Base-by-base conservation (phyloP, 495 filamentous ascomycete genomes). In the Lophiostoma macrostomum region DNA sequence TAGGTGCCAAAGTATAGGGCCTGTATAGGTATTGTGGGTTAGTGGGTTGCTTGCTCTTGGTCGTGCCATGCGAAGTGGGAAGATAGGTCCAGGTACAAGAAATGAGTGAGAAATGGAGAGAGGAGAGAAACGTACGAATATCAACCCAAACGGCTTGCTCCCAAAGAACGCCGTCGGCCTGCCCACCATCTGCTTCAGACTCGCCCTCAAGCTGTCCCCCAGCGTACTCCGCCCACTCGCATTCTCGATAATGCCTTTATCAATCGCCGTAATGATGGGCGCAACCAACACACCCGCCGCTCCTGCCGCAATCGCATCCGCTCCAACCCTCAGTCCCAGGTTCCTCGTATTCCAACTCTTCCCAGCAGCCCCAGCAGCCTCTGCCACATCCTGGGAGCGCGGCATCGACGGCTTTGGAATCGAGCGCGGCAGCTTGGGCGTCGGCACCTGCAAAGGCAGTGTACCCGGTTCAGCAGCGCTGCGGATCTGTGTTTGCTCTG, bases 231-330 rank as follows among this genome's bases (percentile, higher is more conserved):
- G 80, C 60, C 90, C 91, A 34, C 88, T 90, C 13, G 91, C 88
- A 73, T 96, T 95, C 71, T 96, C 90, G 71, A 96, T 95, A 63
- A 98, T 95, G 10, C 83, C 88, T 45, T 89, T 96, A 69, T 96
- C 91, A 73, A 97, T 93, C 31, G 94, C 84, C 10, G 86, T 87
- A 51, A 97, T 94, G 24, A 93, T 64, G 6, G 91, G 91, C 58
- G 91, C 87, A 58, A 96, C 84, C 35, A 93, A 71, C 23, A 80
- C 80, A n/a, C 88, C 89, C 5, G 91, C 91, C 6, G 77, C 76
- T 10, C 81, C 77, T 2, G 93, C 91, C 63, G 86, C 83, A 43
- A 78, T 65, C 5, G 79, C 61, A 72, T 97, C 91, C n/a, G 84
- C 82, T 29, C 76, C 79, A 12, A 96, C 63, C 37, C 90, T 79